A percentile compares a stretch with the other conserved stretches of the same genome.
Conservation (phyloP, 1,284 basidiomycete genomes). For the Ganoderma sinense region DNA sequence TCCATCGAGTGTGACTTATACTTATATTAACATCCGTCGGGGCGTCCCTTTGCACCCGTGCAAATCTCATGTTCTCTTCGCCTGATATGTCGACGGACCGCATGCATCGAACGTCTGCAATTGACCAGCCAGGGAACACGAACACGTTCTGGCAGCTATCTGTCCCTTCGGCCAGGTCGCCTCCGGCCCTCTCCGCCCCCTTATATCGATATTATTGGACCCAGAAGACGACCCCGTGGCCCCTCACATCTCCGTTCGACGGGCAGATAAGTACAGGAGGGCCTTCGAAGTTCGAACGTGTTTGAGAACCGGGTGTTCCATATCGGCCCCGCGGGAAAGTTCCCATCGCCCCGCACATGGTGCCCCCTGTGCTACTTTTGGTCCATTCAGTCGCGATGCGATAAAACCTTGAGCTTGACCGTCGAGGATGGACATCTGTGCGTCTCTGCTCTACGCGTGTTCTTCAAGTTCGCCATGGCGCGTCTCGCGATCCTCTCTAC, state of each 20-base stretch:
- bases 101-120: too few relatives aligned
- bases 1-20: too few relatives aligned
- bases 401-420: too few relatives aligned
- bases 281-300: neutral
- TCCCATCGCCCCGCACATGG: neutral
- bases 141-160: too few relatives aligned
- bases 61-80: too few relatives aligned
- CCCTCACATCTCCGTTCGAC: neutral
- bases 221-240: neutral
- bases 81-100: too few relatives aligned
- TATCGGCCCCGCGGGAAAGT: neutral
- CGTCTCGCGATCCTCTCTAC: neutral
- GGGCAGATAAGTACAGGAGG: neutral
- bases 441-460: neutral
- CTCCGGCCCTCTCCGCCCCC: too few relatives aligned
- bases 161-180: too few relatives aligned
- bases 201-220: too few relatives aligned
- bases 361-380: neutral
- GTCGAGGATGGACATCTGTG: neutral
- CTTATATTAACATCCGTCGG: too few relatives aligned
- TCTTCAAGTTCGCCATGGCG: neutral
- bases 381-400: neutral
- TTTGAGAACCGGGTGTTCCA: neutral
- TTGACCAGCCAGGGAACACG: too few relatives aligned
- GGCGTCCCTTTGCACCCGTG: too few relatives aligned